These are phyloP conservation scores for Vachellia collinsii DNA, from an alignment of 306 rosid species.

Conservation along the genomic window DNA sequence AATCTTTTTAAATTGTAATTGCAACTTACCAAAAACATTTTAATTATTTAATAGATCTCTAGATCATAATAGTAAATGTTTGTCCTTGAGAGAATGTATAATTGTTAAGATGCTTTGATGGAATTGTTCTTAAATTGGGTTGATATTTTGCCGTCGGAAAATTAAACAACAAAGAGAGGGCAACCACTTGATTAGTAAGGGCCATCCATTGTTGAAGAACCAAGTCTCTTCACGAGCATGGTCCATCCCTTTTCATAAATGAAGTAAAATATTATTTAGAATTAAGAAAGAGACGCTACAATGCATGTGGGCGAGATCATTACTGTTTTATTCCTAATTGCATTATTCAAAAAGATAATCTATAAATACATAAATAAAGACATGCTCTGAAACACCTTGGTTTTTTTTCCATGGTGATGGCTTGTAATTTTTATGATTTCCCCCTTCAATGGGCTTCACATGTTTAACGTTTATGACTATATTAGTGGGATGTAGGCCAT, in stretches of 20 bases:
- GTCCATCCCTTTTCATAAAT: too few species aligned
- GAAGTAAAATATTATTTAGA: not conserved
- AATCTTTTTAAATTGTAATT: too few species aligned
- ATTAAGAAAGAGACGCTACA: not conserved
- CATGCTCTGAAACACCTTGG: not conserved
- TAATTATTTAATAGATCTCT: not conserved
- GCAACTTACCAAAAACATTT: not conserved
- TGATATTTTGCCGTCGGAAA: not conserved
- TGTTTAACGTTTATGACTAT: not conserved
- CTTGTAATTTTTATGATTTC: not conserved
- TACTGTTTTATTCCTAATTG: not conserved
- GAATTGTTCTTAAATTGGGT: not conserved
- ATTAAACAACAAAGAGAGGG: not conserved
- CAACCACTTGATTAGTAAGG: not conserved
- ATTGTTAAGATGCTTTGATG: not conserved
- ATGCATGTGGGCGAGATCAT: not conserved
- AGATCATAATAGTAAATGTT: not conserved
- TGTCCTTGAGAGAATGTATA: not conserved
- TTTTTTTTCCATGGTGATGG: not conserved
- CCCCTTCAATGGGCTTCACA: not conserved
- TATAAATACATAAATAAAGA: not conserved
- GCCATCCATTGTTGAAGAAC: not conserved
- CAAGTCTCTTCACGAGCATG: not conserved
- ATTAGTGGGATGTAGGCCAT: not conserved
- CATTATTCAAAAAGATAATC: not conserved